Conservation (phyloP, 768 basidiomycete species). For the Leccinum longicurvipes region DNA sequence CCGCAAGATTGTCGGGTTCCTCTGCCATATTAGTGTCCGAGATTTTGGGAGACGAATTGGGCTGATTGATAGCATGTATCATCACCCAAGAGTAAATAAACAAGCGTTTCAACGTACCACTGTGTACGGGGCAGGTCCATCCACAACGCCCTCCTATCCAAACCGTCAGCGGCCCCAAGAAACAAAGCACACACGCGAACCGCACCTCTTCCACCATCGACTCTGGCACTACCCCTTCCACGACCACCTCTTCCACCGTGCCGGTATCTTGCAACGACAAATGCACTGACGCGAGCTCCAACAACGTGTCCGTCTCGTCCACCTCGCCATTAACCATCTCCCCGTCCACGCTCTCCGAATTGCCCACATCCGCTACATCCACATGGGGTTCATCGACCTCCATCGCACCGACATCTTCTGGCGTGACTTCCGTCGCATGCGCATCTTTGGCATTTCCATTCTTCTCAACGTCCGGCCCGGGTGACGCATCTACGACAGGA, state of each 20-base stretch:
- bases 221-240: background rate
- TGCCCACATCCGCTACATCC: background rate
- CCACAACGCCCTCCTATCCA: background rate
- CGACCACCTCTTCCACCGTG: background rate
- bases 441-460: background rate
- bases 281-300: conserved; percentile 26
- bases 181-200: background rate
- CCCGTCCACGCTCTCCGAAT: background rate
- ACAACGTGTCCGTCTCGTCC: conserved; percentile 19
- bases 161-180: conserved; percentile 1
- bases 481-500: background rate
- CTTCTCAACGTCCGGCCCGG: background rate
- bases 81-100: background rate
- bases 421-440: background rate
- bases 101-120: background rate
- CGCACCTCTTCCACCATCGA: conserved; percentile 10
- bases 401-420: background rate
- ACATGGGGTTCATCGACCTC: background rate
- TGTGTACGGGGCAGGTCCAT: background rate
- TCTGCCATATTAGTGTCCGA: background rate
- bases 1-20: background rate
- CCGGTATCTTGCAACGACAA: conserved; percentile 4
- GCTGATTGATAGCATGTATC: background rate
- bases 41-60: background rate
- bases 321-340: background rate